These are phyloP conservation scores for Ogataea parapolymorpha DNA, from an alignment of 805 yeast genomes.

Conservation along the genomic window DNA sequence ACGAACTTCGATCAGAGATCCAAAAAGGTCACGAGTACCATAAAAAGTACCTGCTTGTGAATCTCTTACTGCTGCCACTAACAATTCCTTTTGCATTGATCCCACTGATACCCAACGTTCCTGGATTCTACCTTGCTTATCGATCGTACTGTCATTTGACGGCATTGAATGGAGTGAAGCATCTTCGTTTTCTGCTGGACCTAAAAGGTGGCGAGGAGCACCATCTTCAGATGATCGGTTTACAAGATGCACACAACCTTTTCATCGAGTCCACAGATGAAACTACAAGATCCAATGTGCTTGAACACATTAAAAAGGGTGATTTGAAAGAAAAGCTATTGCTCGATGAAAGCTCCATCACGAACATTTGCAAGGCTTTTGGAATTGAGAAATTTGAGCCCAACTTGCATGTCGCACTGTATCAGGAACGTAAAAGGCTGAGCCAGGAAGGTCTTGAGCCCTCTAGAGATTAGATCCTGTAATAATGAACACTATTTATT, in stretches of 20 bases:
- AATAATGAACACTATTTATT: not conserved
- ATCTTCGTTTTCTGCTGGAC: constrained; percentile 55
- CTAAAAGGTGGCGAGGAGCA: constrained; percentile 24
- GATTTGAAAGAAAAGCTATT: constrained; percentile 36
- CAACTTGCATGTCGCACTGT: constrained; percentile 48
- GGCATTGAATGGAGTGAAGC: constrained; percentile 72
- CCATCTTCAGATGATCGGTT: constrained; percentile 36
- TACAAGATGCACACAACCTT: constrained; percentile 32
- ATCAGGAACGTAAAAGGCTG: constrained; percentile 44
- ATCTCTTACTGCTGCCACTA: constrained; percentile 65
- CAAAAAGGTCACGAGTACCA: constrained; percentile 49
- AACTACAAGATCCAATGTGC: constrained; percentile 18
- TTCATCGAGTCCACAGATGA: constrained; percentile 23
- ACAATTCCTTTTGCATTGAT: constrained; percentile 75
- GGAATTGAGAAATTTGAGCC: constrained; percentile 43
- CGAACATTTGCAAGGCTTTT: constrained; percentile 41
- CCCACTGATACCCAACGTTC: constrained; percentile 89
- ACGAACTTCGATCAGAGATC: constrained; percentile 43
- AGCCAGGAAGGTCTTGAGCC: not conserved
- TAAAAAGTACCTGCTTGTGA: constrained; percentile 47
- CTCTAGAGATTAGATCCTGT: not conserved
- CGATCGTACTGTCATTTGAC: constrained; percentile 81
- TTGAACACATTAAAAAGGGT: constrained; percentile 12
- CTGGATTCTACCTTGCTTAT: constrained; percentile 82
- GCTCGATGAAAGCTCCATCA: constrained; percentile 44